A percentile compares a stretch with the other conserved stretches of the same genome.
These are phyloP conservation scores for Suaeda aralocaspica DNA, from an alignment of 148 eudicot species.

Conservation along the genomic window DNA sequence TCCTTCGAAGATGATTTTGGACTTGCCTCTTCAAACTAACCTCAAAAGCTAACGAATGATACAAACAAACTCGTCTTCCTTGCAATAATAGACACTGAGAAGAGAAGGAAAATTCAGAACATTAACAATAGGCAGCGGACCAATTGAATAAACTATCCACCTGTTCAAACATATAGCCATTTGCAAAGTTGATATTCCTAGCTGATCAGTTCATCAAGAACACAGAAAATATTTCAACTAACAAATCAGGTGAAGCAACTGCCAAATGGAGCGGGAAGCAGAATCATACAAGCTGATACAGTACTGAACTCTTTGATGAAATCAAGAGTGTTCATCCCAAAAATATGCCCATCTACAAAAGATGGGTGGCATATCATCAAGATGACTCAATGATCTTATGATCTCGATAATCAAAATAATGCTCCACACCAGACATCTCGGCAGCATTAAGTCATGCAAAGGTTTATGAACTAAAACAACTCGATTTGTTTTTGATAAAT, in stretches of 20 bases:
- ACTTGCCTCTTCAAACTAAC: constrained; percentile 62
- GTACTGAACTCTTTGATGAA: no score
- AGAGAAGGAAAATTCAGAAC: neutral
- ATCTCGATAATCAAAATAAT: no score
- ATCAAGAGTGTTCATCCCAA: no score
- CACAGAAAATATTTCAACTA: neutral
- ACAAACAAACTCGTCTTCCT: constrained; percentile 94
- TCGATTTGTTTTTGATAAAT: no score
- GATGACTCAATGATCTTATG: no score
- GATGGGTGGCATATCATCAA: no score
- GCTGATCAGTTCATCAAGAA: neutral
- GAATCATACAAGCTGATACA: neutral
- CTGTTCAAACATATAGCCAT: neutral
- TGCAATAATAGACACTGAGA: constrained; percentile 90
- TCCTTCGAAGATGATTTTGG: constrained; percentile 50
- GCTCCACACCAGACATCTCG: no score
- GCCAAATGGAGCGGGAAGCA: neutral
- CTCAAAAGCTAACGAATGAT: constrained; percentile 78
- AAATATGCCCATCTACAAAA: no score
- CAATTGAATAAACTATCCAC: neutral
- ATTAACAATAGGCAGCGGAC: neutral
- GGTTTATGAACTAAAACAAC: no score
- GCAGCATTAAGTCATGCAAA: no score
- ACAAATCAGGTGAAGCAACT: neutral
- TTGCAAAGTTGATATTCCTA: neutral